Evolutionary conservation across 169 alveolate species (phyloP).

Genomic region (Plasmodium coatneyi): DNA sequence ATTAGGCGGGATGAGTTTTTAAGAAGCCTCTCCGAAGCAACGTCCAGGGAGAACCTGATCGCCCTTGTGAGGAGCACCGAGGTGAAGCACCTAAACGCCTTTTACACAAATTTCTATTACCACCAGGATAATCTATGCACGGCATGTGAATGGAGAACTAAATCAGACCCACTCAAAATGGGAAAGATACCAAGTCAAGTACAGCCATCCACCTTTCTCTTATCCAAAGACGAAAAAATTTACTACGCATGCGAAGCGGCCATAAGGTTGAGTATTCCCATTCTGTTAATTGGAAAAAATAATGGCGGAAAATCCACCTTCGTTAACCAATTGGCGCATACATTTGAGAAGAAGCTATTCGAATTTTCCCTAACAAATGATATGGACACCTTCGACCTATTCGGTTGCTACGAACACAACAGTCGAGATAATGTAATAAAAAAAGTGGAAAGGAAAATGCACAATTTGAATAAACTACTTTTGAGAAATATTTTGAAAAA

Average conservation of each 20-base stretch:
- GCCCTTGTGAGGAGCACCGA: background rate
- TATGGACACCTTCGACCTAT: constrained; percentile 85
- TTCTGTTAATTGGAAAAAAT: constrained; percentile 77
- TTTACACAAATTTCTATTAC: background rate
- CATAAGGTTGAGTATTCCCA: constrained; percentile 73
- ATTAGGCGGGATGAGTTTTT: background rate
- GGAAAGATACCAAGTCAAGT: background rate
- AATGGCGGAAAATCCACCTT: constrained; percentile 78
- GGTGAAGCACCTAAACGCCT: background rate
- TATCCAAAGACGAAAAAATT: constrained; percentile 62
- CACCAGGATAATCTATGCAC: background rate
- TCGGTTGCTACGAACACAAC: constrained; percentile 88
- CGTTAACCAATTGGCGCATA: constrained; percentile 62
- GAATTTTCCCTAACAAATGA: constrained; percentile 84
- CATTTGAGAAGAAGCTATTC: constrained; percentile 68
- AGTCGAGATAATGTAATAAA: constrained; percentile 45
- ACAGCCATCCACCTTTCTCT: background rate
- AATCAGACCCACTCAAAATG: background rate
- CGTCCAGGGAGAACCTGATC: constrained; percentile 2
- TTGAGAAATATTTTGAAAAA: constrained; percentile 28
- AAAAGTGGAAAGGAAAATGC: constrained; percentile 42
- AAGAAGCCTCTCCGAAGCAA: background rate
- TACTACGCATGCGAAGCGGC: constrained; percentile 51
- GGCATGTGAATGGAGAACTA: background rate
- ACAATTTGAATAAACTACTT: constrained; percentile 33